phyloP scores from a whole-genome alignment of 2,329 filamentous ascomycete species.

The Scorias spongiosa region DNA sequence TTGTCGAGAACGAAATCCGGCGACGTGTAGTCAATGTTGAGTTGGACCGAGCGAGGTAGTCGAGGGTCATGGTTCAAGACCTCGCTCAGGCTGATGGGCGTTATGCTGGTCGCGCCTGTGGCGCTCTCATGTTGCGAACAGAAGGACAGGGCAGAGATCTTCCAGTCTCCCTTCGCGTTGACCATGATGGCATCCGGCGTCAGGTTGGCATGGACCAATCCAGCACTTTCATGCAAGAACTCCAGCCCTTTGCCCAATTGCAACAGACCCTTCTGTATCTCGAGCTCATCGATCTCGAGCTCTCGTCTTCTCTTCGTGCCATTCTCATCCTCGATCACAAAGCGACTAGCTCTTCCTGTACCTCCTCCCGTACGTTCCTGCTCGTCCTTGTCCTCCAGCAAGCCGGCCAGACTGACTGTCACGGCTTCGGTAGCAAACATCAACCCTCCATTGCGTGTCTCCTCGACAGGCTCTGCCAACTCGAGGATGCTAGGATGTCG shows the following conservation, averaged over 20 bases:
- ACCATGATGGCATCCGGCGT: conserved; percentile 88
- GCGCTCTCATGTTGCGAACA: conserved; percentile 67
- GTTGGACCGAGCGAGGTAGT: conserved; percentile 65
- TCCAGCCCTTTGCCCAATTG: conserved; percentile 90
- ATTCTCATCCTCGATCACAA: conserved; percentile 64
- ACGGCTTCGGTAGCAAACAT: conserved; percentile 94
- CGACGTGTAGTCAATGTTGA: conserved; percentile 85
- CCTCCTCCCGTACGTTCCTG: conserved; percentile 54
- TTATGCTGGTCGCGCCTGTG: conserved; percentile 49
- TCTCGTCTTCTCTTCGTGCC: conserved; percentile 57
- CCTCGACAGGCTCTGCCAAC: conserved; percentile 86
- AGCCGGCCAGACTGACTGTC: conserved; percentile 67
- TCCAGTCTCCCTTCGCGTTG: conserved; percentile 98
- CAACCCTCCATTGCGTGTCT: conserved; percentile 75
- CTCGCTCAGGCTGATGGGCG: conserved; percentile 69
- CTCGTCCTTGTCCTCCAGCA: conserved; percentile 79
- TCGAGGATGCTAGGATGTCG: conserved; percentile 87
- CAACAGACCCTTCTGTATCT: conserved; percentile 90
- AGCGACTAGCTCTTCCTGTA: conserved; percentile 59
- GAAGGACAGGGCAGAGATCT: conserved; percentile 87
- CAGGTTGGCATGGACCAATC: conserved; percentile 83
- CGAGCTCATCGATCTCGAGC: conserved; percentile 86
- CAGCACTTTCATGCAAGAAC: conserved; percentile 89
- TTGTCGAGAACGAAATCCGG: conserved; percentile 90
- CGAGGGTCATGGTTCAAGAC: conserved; percentile 73